These are phyloP conservation scores for Cardiospermum halicacabum DNA, from an alignment of 345 rosid species.

Conservation along the genomic window DNA sequence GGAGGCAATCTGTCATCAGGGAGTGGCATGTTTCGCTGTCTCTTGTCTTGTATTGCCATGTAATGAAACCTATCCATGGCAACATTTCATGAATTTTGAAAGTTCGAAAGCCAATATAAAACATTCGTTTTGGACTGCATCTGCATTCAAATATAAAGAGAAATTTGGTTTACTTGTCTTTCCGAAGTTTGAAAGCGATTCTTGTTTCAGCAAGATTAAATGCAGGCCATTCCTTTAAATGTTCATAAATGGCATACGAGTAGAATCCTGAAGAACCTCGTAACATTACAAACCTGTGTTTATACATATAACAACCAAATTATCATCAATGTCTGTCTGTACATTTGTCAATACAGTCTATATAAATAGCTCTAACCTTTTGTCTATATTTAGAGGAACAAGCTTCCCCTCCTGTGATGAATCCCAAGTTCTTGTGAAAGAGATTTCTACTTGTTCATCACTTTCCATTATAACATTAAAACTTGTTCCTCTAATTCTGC, in stretches of 20 bases:
- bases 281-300: conserved; percentile 84
- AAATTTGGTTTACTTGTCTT: conserved; percentile 45
- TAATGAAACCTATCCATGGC: conserved; percentile 35
- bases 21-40: conserved; percentile 45
- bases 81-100: no score
- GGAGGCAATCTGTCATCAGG: conserved; percentile 41
- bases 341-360: background rate
- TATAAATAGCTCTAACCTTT: conserved; percentile 35
- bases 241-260: conserved; percentile 80
- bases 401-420: conserved; percentile 30
- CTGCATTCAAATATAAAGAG: background rate
- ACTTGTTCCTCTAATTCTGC: conserved; percentile 57
- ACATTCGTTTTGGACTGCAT: no score
- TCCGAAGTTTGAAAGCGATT: conserved; percentile 75
- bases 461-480: conserved; percentile 41
- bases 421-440: conserved; percentile 56
- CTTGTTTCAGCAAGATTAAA: conserved; percentile 72
- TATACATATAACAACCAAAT: no score
- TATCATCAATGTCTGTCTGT: background rate
- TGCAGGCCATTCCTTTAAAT: conserved; percentile 73
- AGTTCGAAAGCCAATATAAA: no score
- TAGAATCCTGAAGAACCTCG: conserved; percentile 75
- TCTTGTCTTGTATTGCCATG: conserved; percentile 48
- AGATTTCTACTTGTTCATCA: conserved; percentile 56
- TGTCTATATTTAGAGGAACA: conserved; percentile 64